These are phyloP conservation scores for Immersiporthe knoxdaviesiana DNA, from an alignment of 2,329 filamentous ascomycete genomes.

Conservation along the genomic window DNA sequence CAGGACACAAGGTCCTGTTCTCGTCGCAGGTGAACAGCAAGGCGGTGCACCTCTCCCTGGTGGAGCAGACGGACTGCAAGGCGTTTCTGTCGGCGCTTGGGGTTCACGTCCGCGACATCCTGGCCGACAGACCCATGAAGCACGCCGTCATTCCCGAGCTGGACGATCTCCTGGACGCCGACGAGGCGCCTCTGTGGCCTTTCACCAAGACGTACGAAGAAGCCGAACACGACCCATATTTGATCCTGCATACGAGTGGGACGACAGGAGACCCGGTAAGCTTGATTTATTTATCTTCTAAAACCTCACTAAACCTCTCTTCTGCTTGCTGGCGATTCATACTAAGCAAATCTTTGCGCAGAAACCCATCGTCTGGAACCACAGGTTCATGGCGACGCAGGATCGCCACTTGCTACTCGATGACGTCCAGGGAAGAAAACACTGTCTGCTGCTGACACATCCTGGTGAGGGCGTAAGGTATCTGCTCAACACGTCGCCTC, in stretches of 20 bases:
- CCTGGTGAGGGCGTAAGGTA: constrained; percentile 29
- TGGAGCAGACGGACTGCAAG: constrained; percentile 32
- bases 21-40: constrained; percentile 33
- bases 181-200: constrained; percentile 29
- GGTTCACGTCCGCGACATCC: constrained; percentile 30
- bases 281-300: not conserved
- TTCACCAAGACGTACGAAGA: constrained; percentile 33
- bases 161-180: constrained; percentile 25
- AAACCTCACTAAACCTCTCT: not conserved
- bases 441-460: constrained; percentile 18
- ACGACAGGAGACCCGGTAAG: constrained; percentile 33
- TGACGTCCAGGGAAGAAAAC: constrained; percentile 28
- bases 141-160: constrained; percentile 29
- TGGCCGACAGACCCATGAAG: constrained; percentile 30
- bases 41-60: constrained; percentile 30
- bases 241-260: constrained; percentile 32
- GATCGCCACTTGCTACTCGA: constrained; percentile 24
- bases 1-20: constrained; percentile 33
- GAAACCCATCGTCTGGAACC: constrained; percentile 31
- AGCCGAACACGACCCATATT: constrained; percentile 30
- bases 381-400: constrained; percentile 22
- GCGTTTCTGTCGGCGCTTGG: constrained; percentile 30
- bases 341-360: constrained; percentile 1
- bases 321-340: not conserved
- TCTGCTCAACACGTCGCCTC: constrained; percentile 30